Conservation (phyloP, 345 rosid genomes). For the Syzygium aromaticum region DNA sequence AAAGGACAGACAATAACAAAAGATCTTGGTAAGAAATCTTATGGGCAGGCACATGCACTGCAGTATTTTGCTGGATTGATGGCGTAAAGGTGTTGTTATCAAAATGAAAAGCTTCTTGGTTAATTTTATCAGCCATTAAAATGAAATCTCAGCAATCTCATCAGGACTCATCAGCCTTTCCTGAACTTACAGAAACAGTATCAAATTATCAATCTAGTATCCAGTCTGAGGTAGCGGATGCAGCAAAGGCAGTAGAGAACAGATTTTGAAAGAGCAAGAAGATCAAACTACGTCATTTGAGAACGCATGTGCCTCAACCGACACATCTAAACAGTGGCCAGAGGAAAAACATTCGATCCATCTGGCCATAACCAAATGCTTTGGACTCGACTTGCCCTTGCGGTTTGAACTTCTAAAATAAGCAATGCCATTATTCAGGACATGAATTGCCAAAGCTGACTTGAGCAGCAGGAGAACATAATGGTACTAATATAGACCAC, state of each 20-base stretch:
- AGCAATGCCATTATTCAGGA: background rate
- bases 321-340: background rate
- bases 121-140: background rate
- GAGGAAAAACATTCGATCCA: background rate
- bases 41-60: background rate
- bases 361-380: background rate
- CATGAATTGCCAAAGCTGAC: background rate
- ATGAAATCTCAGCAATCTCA: background rate
- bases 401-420: background rate
- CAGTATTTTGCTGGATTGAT: background rate
- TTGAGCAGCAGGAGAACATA: background rate
- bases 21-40: background rate
- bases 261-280: background rate
- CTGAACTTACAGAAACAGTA: background rate
- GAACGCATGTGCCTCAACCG: background rate
- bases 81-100: background rate
- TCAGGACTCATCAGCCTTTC: background rate
- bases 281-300: background rate
- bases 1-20: background rate
- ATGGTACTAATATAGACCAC: background rate
- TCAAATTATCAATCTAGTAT: background rate
- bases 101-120: background rate
- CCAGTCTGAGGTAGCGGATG: background rate
- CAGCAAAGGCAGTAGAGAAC: background rate
- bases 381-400: background rate